Evolutionary conservation across 2,329 filamentous ascomycete species (phyloP).

Genomic region (Xylariaceae sp.): DNA sequence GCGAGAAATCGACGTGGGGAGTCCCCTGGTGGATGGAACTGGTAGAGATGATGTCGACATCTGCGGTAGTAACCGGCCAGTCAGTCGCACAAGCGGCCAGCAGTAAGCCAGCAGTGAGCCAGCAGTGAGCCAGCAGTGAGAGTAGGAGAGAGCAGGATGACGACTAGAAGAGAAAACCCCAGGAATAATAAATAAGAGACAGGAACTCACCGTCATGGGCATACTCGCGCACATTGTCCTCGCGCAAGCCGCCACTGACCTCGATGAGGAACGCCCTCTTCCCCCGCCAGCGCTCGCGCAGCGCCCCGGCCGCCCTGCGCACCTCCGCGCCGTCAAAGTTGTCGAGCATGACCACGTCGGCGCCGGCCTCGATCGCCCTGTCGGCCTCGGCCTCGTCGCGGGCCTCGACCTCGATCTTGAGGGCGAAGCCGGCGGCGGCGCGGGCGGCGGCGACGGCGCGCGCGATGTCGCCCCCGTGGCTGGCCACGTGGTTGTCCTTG

Average conservation of each 20-base stretch:
- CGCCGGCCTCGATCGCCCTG: constrained; percentile 82
- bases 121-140: neutral
- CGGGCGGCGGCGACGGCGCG: constrained; percentile 80
- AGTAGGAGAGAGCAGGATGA: neutral
- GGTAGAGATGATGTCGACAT: constrained; percentile 93
- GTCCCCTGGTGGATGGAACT: constrained; percentile 96
- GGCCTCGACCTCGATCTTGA: constrained; percentile 96
- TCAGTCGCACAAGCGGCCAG: too few species aligned
- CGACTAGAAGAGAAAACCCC: constrained; percentile 5
- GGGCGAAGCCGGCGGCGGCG: constrained; percentile 74
- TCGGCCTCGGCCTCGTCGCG: constrained; percentile 82
- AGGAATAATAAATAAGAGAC: constrained; percentile 7
- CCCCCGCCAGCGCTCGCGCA: constrained; percentile 76
- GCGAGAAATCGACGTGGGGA: constrained; percentile 86
- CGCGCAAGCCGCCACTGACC: constrained; percentile 82
- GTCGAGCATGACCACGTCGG: constrained; percentile 95
- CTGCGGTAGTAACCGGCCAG: constrained; percentile 33
- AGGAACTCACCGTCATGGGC: constrained; percentile 58
- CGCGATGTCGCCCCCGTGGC: constrained; percentile 75
- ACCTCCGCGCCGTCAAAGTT: constrained; percentile 83
- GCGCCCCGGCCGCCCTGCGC: constrained; percentile 60
- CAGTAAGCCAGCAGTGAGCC: too few species aligned
- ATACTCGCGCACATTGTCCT: constrained; percentile 75
- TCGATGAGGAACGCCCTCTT: constrained; percentile 73
- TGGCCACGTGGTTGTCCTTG: constrained; percentile 98